phyloP scores from a whole-genome alignment of 176 grass and related monocot species.

The Leersia perrieri region DNA sequence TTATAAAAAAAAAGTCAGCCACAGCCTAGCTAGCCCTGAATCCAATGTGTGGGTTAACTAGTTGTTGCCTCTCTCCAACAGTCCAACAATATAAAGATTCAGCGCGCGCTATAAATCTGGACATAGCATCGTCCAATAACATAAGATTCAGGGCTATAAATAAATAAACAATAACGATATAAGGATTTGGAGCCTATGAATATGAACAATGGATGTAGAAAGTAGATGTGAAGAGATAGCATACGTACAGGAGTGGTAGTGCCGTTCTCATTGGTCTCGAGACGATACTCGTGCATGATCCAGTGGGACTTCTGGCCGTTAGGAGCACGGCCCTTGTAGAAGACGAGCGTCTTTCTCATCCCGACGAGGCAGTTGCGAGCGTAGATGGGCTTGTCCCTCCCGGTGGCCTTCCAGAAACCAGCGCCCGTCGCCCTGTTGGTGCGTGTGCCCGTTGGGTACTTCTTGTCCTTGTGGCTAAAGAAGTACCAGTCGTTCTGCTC shows the following conservation, averaged over 20 bases:
- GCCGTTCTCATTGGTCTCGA: conserved; percentile 81
- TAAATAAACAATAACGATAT: no score
- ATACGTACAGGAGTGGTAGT: conserved; percentile 42
- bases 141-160: no score
- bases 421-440: conserved; percentile 82
- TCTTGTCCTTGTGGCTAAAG: conserved; percentile 99
- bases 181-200: no score
- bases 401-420: conserved; percentile 98
- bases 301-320: conserved; percentile 96
- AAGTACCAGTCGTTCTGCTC: conserved; percentile 99
- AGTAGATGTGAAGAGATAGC: no score
- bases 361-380: conserved; percentile 66
- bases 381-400: conserved; percentile 95
- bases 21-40: no score
- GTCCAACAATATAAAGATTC: no score
- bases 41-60: no score
- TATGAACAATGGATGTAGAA: no score
- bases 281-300: conserved; percentile 99
- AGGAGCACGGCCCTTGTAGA: conserved; percentile 85
- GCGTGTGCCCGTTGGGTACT: conserved; percentile 85
- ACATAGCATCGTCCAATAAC: no score
- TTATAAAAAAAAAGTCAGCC: no score
- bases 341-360: conserved; percentile 96
- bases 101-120: no score
- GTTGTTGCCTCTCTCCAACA: no score